Base-by-base conservation (phyloP, 805 yeast genomes). In the Ogataea pini region DNA sequence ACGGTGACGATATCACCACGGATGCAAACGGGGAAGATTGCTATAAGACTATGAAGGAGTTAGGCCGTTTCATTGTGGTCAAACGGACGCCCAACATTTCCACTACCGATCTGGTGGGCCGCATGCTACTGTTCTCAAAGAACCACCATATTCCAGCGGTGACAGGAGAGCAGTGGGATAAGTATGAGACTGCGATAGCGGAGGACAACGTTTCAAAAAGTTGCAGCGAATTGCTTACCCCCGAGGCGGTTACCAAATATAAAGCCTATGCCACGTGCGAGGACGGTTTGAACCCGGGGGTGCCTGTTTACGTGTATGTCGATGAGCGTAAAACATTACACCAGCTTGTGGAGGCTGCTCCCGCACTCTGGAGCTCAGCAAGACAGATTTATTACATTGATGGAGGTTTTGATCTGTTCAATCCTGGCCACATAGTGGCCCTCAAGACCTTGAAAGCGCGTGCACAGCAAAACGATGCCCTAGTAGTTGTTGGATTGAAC, bases 1-100 rank as follows among this genome's bases (percentile, higher is more conserved):
- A 94, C 67, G 99, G 99, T 6, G 99, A 94, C 68, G 99, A 94
- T 63, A 89, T 94, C 56, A 94, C 97, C 20, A 87, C 97, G 1
- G 98, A 94, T 68, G 96, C 96, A 13, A 77, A 89, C 61, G 99
- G 99, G 2, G 83, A 88, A 48, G 99, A 94, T 69, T 89, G 97
- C 61, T 94, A 94, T 69, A 85, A 86, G 49, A 75, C 66, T 20
- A 88, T 91, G 56, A 91, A 92, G 64, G 89, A 88, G 46, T 68
- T 81, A 62, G 96, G 95, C n/a, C 71, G 92, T 56, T 88, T 92
- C 64, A 77, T 84, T 17, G 89, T 89, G n/a, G 98, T 94, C 37
- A 90, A 88, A 67, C 75, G 99, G 56, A 94, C 99, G 0, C 92
- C 90, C 12, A 91, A 91, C 61, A 94, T 94, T 38, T 85, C 94